Conservation (phyloP, 495 filamentous ascomycete species). For the Beverwykella pulmonaria region DNA sequence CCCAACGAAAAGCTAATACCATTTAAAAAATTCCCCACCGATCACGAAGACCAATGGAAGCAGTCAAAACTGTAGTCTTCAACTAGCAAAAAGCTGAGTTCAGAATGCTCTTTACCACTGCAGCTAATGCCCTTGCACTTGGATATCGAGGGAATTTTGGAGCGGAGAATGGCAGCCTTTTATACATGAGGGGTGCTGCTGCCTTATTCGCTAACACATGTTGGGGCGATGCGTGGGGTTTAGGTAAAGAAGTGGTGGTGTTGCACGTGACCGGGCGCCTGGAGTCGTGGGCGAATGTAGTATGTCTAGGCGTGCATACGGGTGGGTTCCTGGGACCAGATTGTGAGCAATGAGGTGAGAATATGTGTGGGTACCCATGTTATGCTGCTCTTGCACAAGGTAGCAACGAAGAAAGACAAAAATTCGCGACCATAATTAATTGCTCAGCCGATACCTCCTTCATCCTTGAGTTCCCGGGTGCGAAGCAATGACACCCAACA, state of each 20-base stretch:
- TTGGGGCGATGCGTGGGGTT: neutral
- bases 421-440: no score
- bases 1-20: no score
- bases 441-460: no score
- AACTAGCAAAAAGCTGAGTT: constrained; percentile 62
- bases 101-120: constrained; percentile 60
- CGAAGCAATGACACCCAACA: no score
- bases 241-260: no score
- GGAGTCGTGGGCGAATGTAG: neutral
- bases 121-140: constrained; percentile 54
- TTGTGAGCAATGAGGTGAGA: no score
- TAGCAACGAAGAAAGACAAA: no score
- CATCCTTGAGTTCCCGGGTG: no score
- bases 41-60: neutral
- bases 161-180: neutral
- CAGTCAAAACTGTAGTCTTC: constrained; percentile 54
- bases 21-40: neutral
- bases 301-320: no score
- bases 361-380: no score
- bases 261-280: neutral
- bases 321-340: no score
- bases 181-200: neutral
- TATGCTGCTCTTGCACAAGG: no score
- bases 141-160: constrained; percentile 25
- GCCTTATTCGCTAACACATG: neutral